Evolutionary conservation across 2,329 filamentous ascomycete genomes (phyloP).

Genomic region (Diaporthe eres): DNA sequence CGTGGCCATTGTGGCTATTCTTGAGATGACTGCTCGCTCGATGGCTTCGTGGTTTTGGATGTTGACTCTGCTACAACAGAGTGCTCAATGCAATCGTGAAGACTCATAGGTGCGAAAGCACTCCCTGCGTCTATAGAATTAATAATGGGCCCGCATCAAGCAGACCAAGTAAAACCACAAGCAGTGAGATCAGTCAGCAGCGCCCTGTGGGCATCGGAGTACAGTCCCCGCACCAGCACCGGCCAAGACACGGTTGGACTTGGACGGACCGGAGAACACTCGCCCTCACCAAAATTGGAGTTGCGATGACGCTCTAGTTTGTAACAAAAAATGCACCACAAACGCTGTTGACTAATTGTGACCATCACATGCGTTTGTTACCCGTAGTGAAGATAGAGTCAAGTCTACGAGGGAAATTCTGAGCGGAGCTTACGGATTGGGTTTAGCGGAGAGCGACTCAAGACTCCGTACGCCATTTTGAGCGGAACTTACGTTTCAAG

Average conservation of each 20-base stretch:
- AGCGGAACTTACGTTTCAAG: background rate
- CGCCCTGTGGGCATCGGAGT: background rate
- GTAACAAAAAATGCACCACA: background rate
- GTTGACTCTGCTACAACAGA: background rate
- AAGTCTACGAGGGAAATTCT: background rate
- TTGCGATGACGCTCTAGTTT: constrained; percentile 14
- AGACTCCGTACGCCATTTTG: background rate
- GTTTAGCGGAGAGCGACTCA: background rate
- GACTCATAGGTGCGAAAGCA: background rate
- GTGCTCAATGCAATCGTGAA: no score
- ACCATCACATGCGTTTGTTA: background rate
- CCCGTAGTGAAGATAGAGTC: background rate
- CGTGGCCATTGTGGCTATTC: background rate
- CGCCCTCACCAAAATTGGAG: constrained; percentile 7
- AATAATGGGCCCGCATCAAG: background rate
- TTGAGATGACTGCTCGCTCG: background rate
- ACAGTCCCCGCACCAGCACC: constrained; percentile 22
- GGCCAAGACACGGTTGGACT: background rate
- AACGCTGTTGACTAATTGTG: background rate
- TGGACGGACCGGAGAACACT: constrained; percentile 19
- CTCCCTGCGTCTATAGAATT: background rate
- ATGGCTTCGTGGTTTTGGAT: no score
- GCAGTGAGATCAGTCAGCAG: constrained; percentile 11
- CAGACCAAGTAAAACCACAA: background rate
- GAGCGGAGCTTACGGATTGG: background rate